Conservation (phyloP, 768 basidiomycete genomes). For the Leccinellum albellum region DNA sequence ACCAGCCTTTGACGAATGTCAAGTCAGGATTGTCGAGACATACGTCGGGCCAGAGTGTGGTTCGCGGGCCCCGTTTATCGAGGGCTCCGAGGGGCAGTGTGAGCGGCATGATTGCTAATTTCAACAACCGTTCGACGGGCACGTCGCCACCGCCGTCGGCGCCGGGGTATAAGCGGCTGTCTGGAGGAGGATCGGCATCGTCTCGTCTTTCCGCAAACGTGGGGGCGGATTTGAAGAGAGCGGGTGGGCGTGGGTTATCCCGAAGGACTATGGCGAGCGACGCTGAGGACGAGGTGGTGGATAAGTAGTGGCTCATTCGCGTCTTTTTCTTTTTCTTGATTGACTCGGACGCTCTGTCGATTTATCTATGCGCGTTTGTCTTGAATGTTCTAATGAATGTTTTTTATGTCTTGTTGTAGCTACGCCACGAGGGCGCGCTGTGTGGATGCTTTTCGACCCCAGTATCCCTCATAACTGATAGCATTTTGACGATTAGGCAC, state of each 20-base stretch:
- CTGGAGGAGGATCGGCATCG: constrained; percentile 27
- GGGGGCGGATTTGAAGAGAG: constrained; percentile 29
- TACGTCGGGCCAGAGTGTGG: constrained; percentile 38
- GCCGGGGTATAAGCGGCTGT: constrained; percentile 41
- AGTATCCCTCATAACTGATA: too few species aligned
- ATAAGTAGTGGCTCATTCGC: constrained; percentile 17
- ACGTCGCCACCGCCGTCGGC: constrained; percentile 33
- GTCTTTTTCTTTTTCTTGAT: not conserved
- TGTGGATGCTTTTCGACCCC: too few species aligned
- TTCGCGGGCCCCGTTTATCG: constrained; percentile 49
- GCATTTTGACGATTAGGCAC: too few species aligned
- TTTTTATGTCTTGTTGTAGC: not conserved
- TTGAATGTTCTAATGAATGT: not conserved
- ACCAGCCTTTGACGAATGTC: constrained; percentile 32
- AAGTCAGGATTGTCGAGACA: constrained; percentile 41
- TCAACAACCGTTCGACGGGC: constrained; percentile 48
- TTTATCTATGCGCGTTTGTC: not conserved
- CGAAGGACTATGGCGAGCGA: constrained; percentile 81
- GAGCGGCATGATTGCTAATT: constrained; percentile 51
- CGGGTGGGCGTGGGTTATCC: constrained; percentile 54
- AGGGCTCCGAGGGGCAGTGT: constrained; percentile 52
- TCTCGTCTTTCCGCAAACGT: constrained; percentile 11
- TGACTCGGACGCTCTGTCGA: not conserved
- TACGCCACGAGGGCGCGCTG: not conserved
- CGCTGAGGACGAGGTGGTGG: constrained; percentile 71